Evolutionary conservation across 208 protist species (phyloP).

Genomic region (Crithidia acanthocephali): DNA sequence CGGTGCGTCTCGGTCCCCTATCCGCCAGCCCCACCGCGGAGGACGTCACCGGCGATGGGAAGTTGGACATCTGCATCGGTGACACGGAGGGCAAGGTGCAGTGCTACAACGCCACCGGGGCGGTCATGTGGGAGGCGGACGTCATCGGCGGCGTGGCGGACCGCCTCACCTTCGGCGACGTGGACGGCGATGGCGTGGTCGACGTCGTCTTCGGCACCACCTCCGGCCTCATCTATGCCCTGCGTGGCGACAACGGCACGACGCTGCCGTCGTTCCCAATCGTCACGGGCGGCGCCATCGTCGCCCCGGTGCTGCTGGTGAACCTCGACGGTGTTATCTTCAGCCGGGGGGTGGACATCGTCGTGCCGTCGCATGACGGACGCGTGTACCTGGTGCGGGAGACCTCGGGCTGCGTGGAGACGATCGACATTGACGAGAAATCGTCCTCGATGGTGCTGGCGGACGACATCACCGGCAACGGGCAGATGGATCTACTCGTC

Average conservation of each 20-base stretch:
- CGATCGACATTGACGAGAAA: slow-evolving; percentile 92
- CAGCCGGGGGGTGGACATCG: slow-evolving; percentile 61
- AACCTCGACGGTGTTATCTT: slow-evolving; percentile 51
- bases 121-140: slow-evolving; percentile 66
- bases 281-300: slow-evolving; percentile 72
- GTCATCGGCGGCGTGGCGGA: slow-evolving; percentile 71
- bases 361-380: slow-evolving; percentile 90
- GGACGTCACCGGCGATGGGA: slow-evolving; percentile 86
- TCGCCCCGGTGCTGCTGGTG: slow-evolving; percentile 70
- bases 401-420: slow-evolving; percentile 78
- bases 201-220: slow-evolving; percentile 90
- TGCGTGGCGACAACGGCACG: slow-evolving; percentile 64
- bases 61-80: slow-evolving; percentile 85
- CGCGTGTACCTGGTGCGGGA: slow-evolving; percentile 88
- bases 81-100: slow-evolving; percentile 88
- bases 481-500: slow-evolving; percentile 90
- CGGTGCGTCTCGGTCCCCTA: slow-evolving; percentile 76
- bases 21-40: slow-evolving; percentile 70
- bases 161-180: slow-evolving; percentile 85
- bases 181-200: slow-evolving; percentile 88
- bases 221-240: slow-evolving; percentile 82
- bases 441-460: slow-evolving; percentile 89
- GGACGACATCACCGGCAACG: slow-evolving; percentile 92
- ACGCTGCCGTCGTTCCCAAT: slow-evolving; percentile 75
- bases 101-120: slow-evolving; percentile 76